These are phyloP conservation scores for Erythrobasidium yunnanense DNA, from an alignment of 768 basidiomycete species.

Conservation along the genomic window DNA sequence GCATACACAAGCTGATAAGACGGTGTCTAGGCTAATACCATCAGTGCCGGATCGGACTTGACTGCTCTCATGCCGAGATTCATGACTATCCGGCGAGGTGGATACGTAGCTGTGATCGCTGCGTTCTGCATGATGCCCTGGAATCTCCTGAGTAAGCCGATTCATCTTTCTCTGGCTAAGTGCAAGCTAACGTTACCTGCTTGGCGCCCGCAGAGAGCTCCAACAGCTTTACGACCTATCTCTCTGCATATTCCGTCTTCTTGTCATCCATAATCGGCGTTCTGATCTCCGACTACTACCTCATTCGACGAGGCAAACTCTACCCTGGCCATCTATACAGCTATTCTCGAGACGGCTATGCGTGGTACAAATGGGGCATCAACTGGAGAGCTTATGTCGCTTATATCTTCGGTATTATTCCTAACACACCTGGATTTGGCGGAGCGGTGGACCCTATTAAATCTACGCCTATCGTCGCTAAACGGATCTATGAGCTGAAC, in stretches of 20 bases:
- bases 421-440: conserved; percentile 72
- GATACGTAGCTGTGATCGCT: conserved; percentile 68
- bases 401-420: conserved; percentile 62
- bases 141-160: conserved; percentile 35
- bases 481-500: conserved; percentile 62
- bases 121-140: conserved; percentile 46
- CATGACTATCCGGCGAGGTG: conserved; percentile 73
- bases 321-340: conserved; percentile 62
- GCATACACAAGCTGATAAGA: neutral
- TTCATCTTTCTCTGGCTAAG: too few species aligned
- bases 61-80: conserved; percentile 67
- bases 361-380: conserved; percentile 46
- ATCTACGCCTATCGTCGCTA: conserved; percentile 57
- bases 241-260: conserved; percentile 72
- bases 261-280: conserved; percentile 65
- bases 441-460: conserved; percentile 56
- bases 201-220: too few species aligned
- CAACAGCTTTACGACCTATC: conserved; percentile 66
- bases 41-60: conserved; percentile 71
- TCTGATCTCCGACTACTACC: conserved; percentile 67
- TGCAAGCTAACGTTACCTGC: too few species aligned
- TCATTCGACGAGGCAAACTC: conserved; percentile 60
- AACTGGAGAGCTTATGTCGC: conserved; percentile 33
- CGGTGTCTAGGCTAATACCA: conserved; percentile 48
- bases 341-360: conserved; percentile 39